phyloP scores from a whole-genome alignment of 495 filamentous ascomycete genomes.

The Bacidia rubella region DNA sequence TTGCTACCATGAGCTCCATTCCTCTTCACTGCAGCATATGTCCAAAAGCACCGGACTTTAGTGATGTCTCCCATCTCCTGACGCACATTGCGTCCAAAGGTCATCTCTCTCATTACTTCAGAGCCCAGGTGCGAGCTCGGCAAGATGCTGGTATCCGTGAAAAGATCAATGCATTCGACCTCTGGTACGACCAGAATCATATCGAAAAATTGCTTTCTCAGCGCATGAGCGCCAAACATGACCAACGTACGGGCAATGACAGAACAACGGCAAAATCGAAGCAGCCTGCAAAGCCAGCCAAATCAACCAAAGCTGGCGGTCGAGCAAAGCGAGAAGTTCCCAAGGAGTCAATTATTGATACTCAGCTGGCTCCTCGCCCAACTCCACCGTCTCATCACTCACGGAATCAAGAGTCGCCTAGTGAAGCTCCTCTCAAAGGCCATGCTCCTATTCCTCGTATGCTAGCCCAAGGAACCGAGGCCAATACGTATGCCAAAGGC shows the following conservation, averaged over 20 bases:
- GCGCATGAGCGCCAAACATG: conserved; percentile 57
- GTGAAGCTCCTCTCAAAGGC: conserved; percentile 10
- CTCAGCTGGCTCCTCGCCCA: conserved; percentile 10
- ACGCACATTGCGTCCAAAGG: conserved; percentile 80
- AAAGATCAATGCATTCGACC: conserved; percentile 45
- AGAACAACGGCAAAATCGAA: background rate
- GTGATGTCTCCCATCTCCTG: conserved; percentile 75
- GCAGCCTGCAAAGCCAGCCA: background rate
- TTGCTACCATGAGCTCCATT: conserved; percentile 36
- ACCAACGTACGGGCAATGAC: background rate
- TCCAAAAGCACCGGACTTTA: conserved; percentile 62
- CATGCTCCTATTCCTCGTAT: conserved; percentile 26
- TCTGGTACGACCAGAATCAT: conserved; percentile 53
- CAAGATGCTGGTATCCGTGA: conserved; percentile 37
- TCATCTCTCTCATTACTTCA: conserved; percentile 64
- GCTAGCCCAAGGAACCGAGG: conserved; percentile 9
- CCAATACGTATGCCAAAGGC: background rate
- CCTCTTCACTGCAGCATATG: conserved; percentile 69
- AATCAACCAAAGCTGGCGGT: background rate
- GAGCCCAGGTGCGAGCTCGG: conserved; percentile 49
- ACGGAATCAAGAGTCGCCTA: background rate
- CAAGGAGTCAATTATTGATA: conserved; percentile 9
- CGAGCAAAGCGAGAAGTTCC: background rate
- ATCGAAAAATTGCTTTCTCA: conserved; percentile 55
- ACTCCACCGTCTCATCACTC: background rate